Evolutionary conservation across 169 alveolate genomes (phyloP).

Genomic region (Blepharisma undulans): DNA sequence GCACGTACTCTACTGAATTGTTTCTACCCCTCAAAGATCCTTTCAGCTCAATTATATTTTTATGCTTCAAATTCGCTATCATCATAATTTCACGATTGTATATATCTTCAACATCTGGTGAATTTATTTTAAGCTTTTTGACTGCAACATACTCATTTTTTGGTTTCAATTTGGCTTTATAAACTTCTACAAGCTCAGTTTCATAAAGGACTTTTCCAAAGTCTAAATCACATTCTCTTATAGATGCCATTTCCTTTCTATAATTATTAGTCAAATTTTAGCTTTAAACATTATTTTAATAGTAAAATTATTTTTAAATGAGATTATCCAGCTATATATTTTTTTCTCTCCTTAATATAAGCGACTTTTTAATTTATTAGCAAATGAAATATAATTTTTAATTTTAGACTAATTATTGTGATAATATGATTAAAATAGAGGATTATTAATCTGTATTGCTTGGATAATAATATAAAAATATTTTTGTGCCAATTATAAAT

Average conservation of each 20-base stretch:
- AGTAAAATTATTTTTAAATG: neutral
- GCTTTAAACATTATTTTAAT: neutral
- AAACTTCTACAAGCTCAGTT: neutral
- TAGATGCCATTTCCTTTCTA: too few species aligned
- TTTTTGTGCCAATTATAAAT: too few species aligned
- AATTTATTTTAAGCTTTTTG: neutral
- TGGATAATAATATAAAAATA: too few species aligned
- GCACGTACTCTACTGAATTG: neutral
- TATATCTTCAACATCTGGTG: neutral
- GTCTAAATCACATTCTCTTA: neutral
- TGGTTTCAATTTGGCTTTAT: neutral
- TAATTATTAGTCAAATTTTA: neutral
- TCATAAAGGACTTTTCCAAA: neutral
- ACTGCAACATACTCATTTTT: neutral
- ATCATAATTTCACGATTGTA: neutral
- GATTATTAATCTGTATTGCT: too few species aligned
- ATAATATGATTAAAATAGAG: too few species aligned
- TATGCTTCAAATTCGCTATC: neutral
- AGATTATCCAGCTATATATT: too few species aligned
- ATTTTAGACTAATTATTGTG: too few species aligned
- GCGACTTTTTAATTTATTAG: too few species aligned
- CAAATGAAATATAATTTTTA: too few species aligned
- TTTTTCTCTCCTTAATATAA: too few species aligned
- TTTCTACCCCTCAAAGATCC: neutral
- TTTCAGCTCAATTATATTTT: neutral